Percentiles rank a stretch among this genome's conserved stretches.
Conservation (phyloP, 2,329 filamentous ascomycete genomes). For the Xylaria sp. region DNA sequence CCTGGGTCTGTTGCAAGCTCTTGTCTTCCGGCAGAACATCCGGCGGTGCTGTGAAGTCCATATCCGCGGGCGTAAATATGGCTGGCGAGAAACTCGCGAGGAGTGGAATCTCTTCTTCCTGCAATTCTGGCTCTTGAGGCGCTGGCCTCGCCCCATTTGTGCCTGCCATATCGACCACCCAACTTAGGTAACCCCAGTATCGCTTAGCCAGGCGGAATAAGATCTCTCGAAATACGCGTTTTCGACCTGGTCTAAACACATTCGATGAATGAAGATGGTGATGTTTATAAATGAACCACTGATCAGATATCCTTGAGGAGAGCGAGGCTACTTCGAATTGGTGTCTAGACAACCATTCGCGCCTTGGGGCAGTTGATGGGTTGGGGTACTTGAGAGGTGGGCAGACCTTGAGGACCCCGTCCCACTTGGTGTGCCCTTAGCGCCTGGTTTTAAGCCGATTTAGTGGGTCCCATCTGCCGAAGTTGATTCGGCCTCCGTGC, state of each 20-base stretch:
- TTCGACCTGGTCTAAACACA: not conserved
- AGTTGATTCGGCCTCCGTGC: too few relatives aligned
- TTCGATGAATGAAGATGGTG: not conserved
- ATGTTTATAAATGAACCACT: too few relatives aligned
- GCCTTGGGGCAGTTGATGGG: too few relatives aligned
- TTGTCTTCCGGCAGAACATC: constrained; percentile 26
- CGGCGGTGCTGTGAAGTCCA: constrained; percentile 34
- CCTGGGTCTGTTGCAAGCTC: constrained; percentile 8
- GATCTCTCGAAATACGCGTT: not conserved
- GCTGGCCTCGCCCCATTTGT: not conserved
- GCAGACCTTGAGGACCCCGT: too few relatives aligned
- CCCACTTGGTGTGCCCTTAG: too few relatives aligned
- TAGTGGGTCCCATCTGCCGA: too few relatives aligned
- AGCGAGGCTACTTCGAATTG: not conserved
- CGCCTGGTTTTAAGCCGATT: too few relatives aligned
- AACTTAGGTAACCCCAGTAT: too few relatives aligned
- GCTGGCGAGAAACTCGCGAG: constrained; percentile 26
- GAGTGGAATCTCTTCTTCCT: constrained; percentile 25
- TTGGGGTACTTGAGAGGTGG: too few relatives aligned
- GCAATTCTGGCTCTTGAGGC: constrained; percentile 15
- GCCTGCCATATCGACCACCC: constrained; percentile 1
- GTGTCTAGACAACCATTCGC: not conserved
- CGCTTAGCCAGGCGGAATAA: not conserved
- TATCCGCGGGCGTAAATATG: constrained; percentile 32
- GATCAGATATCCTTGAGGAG: not conserved